Base-by-base conservation (phyloP, 352 stramenopile genomes). In the Thalassiosira livingstoniorum region DNA sequence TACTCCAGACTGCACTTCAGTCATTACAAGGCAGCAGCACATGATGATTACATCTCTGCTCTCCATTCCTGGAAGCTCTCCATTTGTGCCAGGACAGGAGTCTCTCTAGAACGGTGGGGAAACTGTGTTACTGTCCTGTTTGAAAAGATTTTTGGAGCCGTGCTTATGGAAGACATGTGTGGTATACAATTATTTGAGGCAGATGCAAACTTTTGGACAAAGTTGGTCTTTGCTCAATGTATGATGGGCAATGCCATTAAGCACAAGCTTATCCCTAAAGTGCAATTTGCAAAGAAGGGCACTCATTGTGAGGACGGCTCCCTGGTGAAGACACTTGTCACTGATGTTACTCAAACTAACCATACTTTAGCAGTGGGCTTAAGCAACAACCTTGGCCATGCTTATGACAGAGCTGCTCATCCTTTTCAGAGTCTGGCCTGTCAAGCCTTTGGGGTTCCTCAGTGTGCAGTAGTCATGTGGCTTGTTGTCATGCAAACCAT, bases 321-420 rank as follows among this genome's bases (percentile, higher is more conserved):
- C 1, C 13, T 83, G 0, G 45, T 7, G 10, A 75, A 66, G 23
- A 39, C 55, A 0, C 54, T 80, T 0, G 68, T 75, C 55, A 69
- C 27, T 47, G 68, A 83, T 31, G 74, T 75, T 3, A 31, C 58
- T 21, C 42, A 61, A 5, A 25, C 53, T 23, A 58, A 74, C 11
- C 76, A 80, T 54, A 1, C 10, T 1, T 68, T 32, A 11, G 45
- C 43, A 5, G 76, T 13, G 2, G 15, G 79, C 32, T 5, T 51
- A 10, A 69, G 70, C 53, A 45, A 69, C 13, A 47, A 83, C 45
- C 18, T 75, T 2, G 61, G 27, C 18, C 66, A 74, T 35, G 79
- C 68, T 31, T 83, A 80, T 43, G 68, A 83, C 35, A 54, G 61
- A 54, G 70, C 80, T 2, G 60, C 51, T 2, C 76, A 83, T 34